Evolutionary conservation across 2,329 filamentous ascomycete species (phyloP).

Genomic region (Cordyceps cateniannulata): DNA sequence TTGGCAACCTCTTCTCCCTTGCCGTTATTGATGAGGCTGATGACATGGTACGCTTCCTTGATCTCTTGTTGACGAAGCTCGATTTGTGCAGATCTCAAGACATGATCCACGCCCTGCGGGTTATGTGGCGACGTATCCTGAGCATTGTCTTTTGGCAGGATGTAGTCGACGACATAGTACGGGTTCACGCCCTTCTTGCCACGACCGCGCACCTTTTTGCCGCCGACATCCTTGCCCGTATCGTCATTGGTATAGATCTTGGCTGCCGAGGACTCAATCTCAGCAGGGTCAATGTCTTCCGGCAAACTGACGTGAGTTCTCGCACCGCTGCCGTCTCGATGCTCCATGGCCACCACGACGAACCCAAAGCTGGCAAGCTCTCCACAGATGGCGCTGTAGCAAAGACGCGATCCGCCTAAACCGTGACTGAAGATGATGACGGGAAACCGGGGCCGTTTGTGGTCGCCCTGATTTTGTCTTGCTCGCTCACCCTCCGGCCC

Average conservation of each 20-base stretch:
- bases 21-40: constrained; percentile 49
- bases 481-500: background rate
- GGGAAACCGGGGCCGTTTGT: constrained; percentile 45
- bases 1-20: constrained; percentile 42
- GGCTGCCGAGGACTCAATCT: constrained; percentile 24
- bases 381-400: constrained; percentile 56
- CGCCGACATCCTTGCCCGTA: constrained; percentile 22
- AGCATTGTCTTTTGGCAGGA: constrained; percentile 53
- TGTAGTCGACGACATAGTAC: constrained; percentile 52
- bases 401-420: constrained; percentile 55
- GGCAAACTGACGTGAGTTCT: constrained; percentile 54
- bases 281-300: constrained; percentile 28
- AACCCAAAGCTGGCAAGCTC: constrained; percentile 63
- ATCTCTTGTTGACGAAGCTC: constrained; percentile 58
- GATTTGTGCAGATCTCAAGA: constrained; percentile 55
- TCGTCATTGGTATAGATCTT: constrained; percentile 19
- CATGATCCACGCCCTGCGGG: constrained; percentile 51
- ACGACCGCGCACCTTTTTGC: constrained; percentile 25
- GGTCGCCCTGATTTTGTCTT: background rate
- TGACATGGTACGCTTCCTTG: constrained; percentile 53
- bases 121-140: constrained; percentile 48
- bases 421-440: constrained; percentile 62
- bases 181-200: constrained; percentile 23
- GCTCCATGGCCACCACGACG: constrained; percentile 58
- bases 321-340: constrained; percentile 58